Percentiles rank a stretch among this genome's conserved stretches.
These are phyloP conservation scores for Ajuga chamaepitys DNA, from an alignment of 257 asterid species.

Conservation along the genomic window DNA sequence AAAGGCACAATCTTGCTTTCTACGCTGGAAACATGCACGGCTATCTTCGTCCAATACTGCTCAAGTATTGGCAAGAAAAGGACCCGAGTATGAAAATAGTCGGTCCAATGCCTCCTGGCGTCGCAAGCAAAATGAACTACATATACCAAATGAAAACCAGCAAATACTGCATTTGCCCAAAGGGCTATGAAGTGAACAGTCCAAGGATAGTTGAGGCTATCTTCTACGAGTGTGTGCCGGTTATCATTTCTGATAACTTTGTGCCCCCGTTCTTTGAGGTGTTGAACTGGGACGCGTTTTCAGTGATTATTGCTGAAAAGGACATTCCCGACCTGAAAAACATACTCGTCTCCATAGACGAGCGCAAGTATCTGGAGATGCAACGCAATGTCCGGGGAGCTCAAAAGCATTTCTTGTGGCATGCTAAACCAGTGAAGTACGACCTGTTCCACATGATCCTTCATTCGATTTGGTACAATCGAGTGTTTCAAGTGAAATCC, in stretches of 20 bases:
- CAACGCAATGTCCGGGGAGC: conserved; percentile 59
- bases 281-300: conserved; percentile 66
- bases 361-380: conserved; percentile 54
- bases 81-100: conserved; percentile 67
- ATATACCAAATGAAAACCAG: conserved; percentile 80
- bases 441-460: conserved; percentile 95
- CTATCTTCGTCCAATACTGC: conserved; percentile 70
- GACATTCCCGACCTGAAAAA: conserved; percentile 53
- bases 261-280: conserved; percentile 91
- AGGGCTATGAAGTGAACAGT: conserved; percentile 90
- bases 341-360: conserved; percentile 53
- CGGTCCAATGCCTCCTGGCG: conserved; percentile 78
- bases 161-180: conserved; percentile 83
- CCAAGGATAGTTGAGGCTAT: conserved; percentile 87
- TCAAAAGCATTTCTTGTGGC: conserved; percentile 87
- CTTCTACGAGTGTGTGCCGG: conserved; percentile 86
- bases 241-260: conserved; percentile 76
- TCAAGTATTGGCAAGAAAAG: conserved; percentile 58
- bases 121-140: conserved; percentile 81
- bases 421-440: conserved; percentile 58
- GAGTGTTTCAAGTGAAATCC: conserved; percentile 67
- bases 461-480: conserved; percentile 85
- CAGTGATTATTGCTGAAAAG: conserved; percentile 63
- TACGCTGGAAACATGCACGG: conserved; percentile 85
- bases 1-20: conserved; percentile 62